Evolutionary conservation across 106 monocot genomes (phyloP), one percentile per base, ranked within the genome.

Genomic region (Acorus gramineus): DNA sequence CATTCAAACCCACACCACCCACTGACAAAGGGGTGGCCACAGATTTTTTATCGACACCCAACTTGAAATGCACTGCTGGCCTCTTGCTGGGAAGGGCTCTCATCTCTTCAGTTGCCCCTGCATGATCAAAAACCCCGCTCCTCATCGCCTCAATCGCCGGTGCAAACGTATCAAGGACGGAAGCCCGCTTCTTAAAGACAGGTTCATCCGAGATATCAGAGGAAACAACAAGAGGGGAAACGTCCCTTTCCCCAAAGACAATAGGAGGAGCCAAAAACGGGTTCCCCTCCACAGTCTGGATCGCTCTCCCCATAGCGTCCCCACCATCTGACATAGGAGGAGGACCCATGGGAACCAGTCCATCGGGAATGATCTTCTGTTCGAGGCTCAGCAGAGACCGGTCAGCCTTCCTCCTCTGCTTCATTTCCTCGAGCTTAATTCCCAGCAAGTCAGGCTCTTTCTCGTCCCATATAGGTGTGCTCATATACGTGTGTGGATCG

Each of bases 331-430:
- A 9, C 28, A 28, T 28, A 8, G 71, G 59, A n/a, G 46, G 46
- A 48, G 72, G 73, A 50, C 61, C 74, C 28, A 28, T 28, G 28
- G 28, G 28, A 53, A 60, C 10, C 7, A 77, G 28, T 14, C 57
- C 72, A 57, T 9, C 64, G 51, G 47, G 54, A 49, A 75, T 61
- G 46, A 99, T 68, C 49, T 81, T 72, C 66, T 82, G 78, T 70
- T 99, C 92, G 55, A 99, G 80, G 64, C 72, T 89, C 8, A 92
- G 61, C 70, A 99, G 72, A 3, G 98, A 92, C 60, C 66, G 79
- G 60, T 99, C 98, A 2, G 83, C 85, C 79, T 86, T 92, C 68
- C 89, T 81, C 63, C 84, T 66, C 66, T 88, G 91, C 62, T 75
- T 77, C 10, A 72, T 76, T 59, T 86, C 83, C 66, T 92, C 86